phyloP scores from a whole-genome alignment of 345 rosid species.

The Ailanthus altissimus region DNA sequence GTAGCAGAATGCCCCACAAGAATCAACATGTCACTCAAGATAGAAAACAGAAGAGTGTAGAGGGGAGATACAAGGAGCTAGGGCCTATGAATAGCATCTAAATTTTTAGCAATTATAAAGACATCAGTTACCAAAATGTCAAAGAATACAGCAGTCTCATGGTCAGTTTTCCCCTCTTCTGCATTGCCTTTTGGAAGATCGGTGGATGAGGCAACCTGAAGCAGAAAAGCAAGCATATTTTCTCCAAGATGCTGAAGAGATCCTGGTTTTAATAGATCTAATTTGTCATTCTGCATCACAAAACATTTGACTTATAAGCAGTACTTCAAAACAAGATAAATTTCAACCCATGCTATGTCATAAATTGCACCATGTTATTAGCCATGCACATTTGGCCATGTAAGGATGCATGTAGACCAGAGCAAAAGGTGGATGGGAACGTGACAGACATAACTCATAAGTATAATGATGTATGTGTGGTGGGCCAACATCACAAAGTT shows the following conservation, averaged over 20 bases:
- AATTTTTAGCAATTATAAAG: slow-evolving; percentile 25
- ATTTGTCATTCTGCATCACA: slow-evolving; percentile 79
- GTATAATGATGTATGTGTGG: background rate
- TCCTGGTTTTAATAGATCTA: slow-evolving; percentile 83
- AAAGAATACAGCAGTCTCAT: slow-evolving; percentile 58
- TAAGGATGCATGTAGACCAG: background rate
- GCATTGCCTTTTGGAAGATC: slow-evolving; percentile 47
- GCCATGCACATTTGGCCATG: background rate
- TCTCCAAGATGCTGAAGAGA: slow-evolving; percentile 99
- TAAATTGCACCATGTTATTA: background rate
- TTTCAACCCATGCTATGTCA: background rate
- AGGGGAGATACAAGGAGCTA: background rate
- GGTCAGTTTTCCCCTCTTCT: slow-evolving; percentile 39
- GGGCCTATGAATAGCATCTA: slow-evolving; percentile 14
- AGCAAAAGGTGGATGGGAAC: background rate
- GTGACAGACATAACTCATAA: background rate
- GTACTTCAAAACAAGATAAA: slow-evolving; percentile 6
- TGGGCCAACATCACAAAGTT: background rate
- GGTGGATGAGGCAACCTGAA: slow-evolving; percentile 63
- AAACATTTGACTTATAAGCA: slow-evolving; percentile 13
- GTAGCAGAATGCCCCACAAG: slow-evolving; percentile 8
- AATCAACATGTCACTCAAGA: slow-evolving; percentile 3
- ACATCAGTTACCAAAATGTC: slow-evolving; percentile 72
- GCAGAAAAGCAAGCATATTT: slow-evolving; percentile 90
- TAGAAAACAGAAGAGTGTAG: slow-evolving; percentile 8